Evolutionary conservation across 202 grass and related monocot genomes (phyloP), one percentile per base, ranked within the genome.

Genomic region (Digitaria exilis): DNA sequence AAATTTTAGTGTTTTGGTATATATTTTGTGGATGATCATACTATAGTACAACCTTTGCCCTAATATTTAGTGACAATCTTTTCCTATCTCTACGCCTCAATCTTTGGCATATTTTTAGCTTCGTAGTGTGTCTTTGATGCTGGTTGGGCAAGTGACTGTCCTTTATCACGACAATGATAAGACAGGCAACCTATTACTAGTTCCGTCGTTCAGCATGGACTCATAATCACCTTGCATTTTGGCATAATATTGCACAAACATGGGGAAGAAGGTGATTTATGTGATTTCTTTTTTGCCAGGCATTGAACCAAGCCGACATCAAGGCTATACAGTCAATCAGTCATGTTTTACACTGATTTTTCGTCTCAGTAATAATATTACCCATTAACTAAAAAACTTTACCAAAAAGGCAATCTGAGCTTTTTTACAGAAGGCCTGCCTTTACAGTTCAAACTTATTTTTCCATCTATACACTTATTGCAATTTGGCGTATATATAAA

Each of bases 391-490:
- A 52, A 63, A 6, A 45, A 14, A 34, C 34, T 73, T 1, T 15
- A 6, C 57, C 68, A 65, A 64, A 31, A 45, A n/a, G 0, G 11
- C 14, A 60, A 28, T 58, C 15, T 41, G n/a, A 51, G 59, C 14
- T 69, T 41, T 30, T 75, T 76, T 22, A 83, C 68, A 83, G 24
- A 35, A 43, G 41, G 59, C 19, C 22, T 9, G 13, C 25, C 14
- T 65, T 35, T 65, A 81, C 28, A 48, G 71, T 25, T 30, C 1
- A 69, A 71, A n/a, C 50, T 64, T 22, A 73, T 52, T 65, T 74
- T 30, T 4, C 35, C 46, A 35, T 64, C 80, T 79, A 66, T 79
- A 70, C 46, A 70, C 52, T 87, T 83, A 18, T 22, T 73, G 75
- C 37, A 16, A 34, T 15, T 32, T 69, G 0, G 11, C 25, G 13